Base-by-base conservation (phyloP, 495 filamentous ascomycete genomes). In the Hyphodiscus hymeniophilus region DNA sequence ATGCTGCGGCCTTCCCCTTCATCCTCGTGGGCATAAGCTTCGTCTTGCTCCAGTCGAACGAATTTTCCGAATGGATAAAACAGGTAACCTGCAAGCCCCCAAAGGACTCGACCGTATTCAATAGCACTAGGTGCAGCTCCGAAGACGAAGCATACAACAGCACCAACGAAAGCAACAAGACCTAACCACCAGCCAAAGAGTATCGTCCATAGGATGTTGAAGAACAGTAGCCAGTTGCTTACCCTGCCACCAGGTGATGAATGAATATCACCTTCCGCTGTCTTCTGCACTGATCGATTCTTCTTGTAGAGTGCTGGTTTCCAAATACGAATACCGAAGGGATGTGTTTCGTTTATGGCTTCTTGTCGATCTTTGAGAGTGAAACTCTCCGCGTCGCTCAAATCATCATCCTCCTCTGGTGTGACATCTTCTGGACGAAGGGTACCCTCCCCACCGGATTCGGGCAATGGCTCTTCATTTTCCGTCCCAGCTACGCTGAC, bases 221-320 rank as follows among this genome's bases (percentile, higher is more conserved):
- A 89, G 47, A 94, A 69, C 51, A 87, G 77, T 35, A 99, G 68
- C 74, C 89, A 82, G 42, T 68, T 76, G 59, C 81, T 91, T 47
- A 97, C 90, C 52, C 81, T 79, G 13, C 87, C 89, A 6, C 94
- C 94, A 2, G 92, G 92, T 3, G 89, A 82, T 11, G 89, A 95
- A 67, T 99, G 92, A 50, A 99, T 97, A 67, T 99, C 92, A 6
- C 85, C 89, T 65, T 99, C 92, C 3, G 91, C 92, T 30, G 81
- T 94, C 68, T 92, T 91, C 57, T 96, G 87, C 13, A 99, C 92
- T 7, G 94, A 97, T 48, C 92, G 80, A 56, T 81, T 82, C 62
- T 99, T 99, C 71, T 97, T 97, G 74, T 99, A 99, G 32, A 99
- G 62, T 0, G 92, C 92, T 16, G 92, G 92, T 64, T 99, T 99